A percentile compares a stretch with the other conserved stretches of the same genome.
These are phyloP conservation scores for Agrostemma githago DNA, from an alignment of 148 eudicot genomes.

Conservation along the genomic window DNA sequence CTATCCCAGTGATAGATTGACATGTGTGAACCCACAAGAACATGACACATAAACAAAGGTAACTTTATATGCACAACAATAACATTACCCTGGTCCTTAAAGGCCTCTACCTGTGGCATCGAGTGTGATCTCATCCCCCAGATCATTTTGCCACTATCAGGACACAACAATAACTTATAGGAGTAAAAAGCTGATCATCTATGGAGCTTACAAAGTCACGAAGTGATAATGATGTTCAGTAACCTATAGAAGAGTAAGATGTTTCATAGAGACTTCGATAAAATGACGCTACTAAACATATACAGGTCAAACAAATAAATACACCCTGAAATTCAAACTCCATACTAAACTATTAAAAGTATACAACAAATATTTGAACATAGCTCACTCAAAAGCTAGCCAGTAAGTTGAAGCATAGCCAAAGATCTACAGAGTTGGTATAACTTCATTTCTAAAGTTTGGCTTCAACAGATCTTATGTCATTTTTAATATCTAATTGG, in stretches of 20 bases:
- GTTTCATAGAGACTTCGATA: not conserved
- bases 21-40: too few relatives aligned
- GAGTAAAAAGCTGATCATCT: slow-evolving; percentile 1
- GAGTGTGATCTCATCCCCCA: not conserved
- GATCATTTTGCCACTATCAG: not conserved
- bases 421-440: not conserved
- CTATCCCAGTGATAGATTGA: not conserved
- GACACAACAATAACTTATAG: not conserved
- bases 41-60: not conserved
- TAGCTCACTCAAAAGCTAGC: not conserved
- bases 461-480: not conserved
- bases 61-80: slow-evolving; percentile 3
- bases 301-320: not conserved
- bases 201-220: not conserved
- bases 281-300: not conserved
- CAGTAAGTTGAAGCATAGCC: not conserved
- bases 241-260: not conserved
- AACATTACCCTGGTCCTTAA: not conserved
- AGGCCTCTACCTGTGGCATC: not conserved
- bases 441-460: not conserved
- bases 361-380: not conserved
- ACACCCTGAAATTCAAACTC: not conserved
- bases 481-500: not conserved
- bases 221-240: not conserved
- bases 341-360: not conserved